These are phyloP conservation scores for Amanita pallidorosea DNA, from an alignment of 768 basidiomycete species.

Conservation along the genomic window DNA sequence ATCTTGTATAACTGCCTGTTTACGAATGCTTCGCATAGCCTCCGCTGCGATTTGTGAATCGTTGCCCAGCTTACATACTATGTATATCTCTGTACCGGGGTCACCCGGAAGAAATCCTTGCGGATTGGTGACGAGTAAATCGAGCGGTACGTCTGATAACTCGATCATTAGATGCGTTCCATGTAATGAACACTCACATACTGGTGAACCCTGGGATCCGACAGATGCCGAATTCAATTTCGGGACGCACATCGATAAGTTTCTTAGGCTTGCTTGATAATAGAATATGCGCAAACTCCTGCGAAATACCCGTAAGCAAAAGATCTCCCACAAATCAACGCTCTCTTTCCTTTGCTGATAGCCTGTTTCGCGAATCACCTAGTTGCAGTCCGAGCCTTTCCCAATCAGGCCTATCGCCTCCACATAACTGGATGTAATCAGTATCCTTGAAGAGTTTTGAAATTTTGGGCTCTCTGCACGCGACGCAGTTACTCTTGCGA, in stretches of 20 bases:
- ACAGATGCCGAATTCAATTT: conserved; percentile 80
- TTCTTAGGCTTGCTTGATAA: not conserved
- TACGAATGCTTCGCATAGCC: conserved; percentile 33
- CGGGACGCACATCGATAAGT: conserved; percentile 74
- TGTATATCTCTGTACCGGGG: conserved; percentile 26
- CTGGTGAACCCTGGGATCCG: conserved; percentile 65
- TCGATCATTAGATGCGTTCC: not conserved
- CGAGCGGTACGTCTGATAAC: conserved; percentile 61
- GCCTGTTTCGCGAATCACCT: conserved; percentile 30
- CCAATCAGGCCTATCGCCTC: conserved; percentile 62
- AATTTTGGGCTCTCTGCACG: conserved; percentile 50
- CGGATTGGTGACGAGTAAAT: conserved; percentile 53
- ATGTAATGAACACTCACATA: conserved; percentile 23
- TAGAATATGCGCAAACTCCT: conserved; percentile 15
- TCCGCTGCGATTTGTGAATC: conserved; percentile 86
- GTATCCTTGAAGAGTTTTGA: conserved; percentile 38
- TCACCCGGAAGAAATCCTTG: conserved; percentile 22
- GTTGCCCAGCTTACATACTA: conserved; percentile 85
- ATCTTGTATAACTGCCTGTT: conserved; percentile 38
- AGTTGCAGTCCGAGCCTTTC: conserved; percentile 37
- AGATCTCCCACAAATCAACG: not conserved
- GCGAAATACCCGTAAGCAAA: not conserved
- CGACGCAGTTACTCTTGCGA: conserved; percentile 58
- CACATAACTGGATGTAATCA: conserved; percentile 86
- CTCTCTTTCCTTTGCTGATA: conserved; percentile 28